These are phyloP conservation scores for Bolboschoenus planiculmis DNA, from an alignment of 176 grass and related monocot genomes.

Conservation along the genomic window DNA sequence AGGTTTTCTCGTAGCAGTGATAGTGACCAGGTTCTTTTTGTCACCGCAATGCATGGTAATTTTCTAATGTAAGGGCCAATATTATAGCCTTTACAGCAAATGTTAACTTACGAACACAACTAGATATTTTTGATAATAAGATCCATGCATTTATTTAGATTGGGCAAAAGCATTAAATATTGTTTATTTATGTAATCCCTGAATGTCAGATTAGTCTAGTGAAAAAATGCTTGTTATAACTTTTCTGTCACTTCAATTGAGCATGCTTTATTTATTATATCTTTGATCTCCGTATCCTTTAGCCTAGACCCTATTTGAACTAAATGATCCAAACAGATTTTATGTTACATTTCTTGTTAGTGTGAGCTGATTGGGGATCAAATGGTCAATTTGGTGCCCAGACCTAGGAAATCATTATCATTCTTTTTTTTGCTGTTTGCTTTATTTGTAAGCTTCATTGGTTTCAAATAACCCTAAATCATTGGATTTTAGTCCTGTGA, in stretches of 20 bases:
- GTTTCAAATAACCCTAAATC: not conserved
- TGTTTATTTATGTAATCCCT: not conserved
- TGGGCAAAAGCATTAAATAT: not conserved
- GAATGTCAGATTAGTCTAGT: not conserved
- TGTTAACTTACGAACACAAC: not conserved
- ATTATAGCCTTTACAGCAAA: not conserved
- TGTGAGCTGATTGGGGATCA: not conserved
- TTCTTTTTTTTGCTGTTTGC: not conserved
- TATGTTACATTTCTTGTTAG: not conserved
- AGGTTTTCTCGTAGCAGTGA: constrained; percentile 47
- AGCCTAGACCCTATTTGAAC: not conserved
- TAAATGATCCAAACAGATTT: not conserved
- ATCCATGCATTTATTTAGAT: not conserved
- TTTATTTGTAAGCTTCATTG: not conserved
- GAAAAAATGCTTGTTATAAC: not conserved
- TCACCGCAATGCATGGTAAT: constrained; percentile 74
- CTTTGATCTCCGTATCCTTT: not conserved
- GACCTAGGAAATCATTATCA: not conserved
- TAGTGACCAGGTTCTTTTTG: constrained; percentile 45
- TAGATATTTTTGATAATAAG: not conserved
- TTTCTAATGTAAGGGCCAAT: constrained; percentile 15
- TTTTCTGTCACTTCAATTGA: not conserved
- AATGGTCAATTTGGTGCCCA: not conserved
- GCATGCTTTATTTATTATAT: not conserved
- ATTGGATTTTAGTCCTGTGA: not conserved